Percentiles rank a stretch among this genome's conserved stretches.
These are phyloP conservation scores for Nakazawaea molendinolei DNA, from an alignment of 805 yeast species.

Conservation along the genomic window DNA sequence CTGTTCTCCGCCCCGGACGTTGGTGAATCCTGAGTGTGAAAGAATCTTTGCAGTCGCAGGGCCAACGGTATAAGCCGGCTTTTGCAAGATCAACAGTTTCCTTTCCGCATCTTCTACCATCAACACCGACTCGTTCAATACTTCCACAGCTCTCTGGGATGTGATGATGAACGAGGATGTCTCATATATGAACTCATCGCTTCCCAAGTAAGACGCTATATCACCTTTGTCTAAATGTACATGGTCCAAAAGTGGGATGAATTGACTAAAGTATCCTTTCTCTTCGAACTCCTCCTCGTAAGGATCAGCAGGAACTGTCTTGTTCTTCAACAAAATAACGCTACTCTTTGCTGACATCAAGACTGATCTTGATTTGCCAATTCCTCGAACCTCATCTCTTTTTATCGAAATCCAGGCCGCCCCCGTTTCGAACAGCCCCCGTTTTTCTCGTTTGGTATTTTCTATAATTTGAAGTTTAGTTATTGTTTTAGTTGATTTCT, in stretches of 20 bases:
- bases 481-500: too few relatives aligned
- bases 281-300: slow-evolving; percentile 40
- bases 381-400: too few relatives aligned
- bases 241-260: slow-evolving; percentile 73
- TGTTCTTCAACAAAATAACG: slow-evolving; percentile 62
- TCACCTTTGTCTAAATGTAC: slow-evolving; percentile 41
- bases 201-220: slow-evolving; percentile 37
- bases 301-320: slow-evolving; percentile 61
- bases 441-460: too few relatives aligned
- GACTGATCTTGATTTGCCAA: neutral
- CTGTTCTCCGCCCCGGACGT: slow-evolving; percentile 62
- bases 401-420: too few relatives aligned
- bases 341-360: slow-evolving; percentile 9
- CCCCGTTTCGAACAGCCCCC: too few relatives aligned
- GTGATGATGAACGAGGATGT: slow-evolving; percentile 65
- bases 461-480: too few relatives aligned
- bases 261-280: slow-evolving; percentile 37
- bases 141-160: slow-evolving; percentile 88
- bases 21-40: slow-evolving; percentile 52
- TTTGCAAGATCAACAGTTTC: slow-evolving; percentile 28
- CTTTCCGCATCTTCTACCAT: slow-evolving; percentile 13
- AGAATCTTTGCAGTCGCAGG: slow-evolving; percentile 74
- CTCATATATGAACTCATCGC: slow-evolving; percentile 31
- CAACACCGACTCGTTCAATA: slow-evolving; percentile 42
- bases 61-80: slow-evolving; percentile 80